Conservation (phyloP, 768 basidiomycete species). For the Albatrellus ellisii region DNA sequence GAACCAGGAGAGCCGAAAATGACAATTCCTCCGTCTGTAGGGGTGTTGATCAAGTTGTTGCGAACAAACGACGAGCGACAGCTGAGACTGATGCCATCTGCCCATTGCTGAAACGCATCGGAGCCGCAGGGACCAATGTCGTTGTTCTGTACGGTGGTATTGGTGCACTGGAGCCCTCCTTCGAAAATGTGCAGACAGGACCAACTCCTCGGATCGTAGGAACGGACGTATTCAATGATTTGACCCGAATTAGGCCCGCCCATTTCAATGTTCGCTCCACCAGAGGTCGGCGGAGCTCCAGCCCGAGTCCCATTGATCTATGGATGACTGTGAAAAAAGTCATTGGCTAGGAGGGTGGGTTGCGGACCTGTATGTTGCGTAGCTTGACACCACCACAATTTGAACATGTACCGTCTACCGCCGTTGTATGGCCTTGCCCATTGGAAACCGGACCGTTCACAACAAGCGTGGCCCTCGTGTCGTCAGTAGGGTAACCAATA, state of each 20-base stretch:
- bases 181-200: conserved; percentile 70
- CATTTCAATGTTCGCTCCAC: conserved; percentile 78
- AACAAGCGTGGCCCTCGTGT: conserved; percentile 53
- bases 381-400: conserved; percentile 48
- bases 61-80: conserved; percentile 48
- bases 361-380: conserved; percentile 55
- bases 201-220: conserved; percentile 72
- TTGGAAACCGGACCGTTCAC: conserved; percentile 52
- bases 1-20: conserved; percentile 67
- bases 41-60: conserved; percentile 56
- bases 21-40: conserved; percentile 75
- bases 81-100: conserved; percentile 68
- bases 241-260: conserved; percentile 65
- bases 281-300: conserved; percentile 35
- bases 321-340: background rate
- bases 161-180: conserved; percentile 52
- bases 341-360: background rate
- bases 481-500: conserved; percentile 55
- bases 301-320: conserved; percentile 66
- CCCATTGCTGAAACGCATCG: conserved; percentile 59
- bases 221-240: conserved; percentile 63
- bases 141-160: conserved; percentile 61
- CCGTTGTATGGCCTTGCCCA: conserved; percentile 58
- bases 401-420: conserved; percentile 51
- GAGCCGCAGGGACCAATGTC: conserved; percentile 72